These are phyloP conservation scores for Dendrobium huoshanense DNA, from an alignment of 106 monocot species.

Conservation along the genomic window DNA sequence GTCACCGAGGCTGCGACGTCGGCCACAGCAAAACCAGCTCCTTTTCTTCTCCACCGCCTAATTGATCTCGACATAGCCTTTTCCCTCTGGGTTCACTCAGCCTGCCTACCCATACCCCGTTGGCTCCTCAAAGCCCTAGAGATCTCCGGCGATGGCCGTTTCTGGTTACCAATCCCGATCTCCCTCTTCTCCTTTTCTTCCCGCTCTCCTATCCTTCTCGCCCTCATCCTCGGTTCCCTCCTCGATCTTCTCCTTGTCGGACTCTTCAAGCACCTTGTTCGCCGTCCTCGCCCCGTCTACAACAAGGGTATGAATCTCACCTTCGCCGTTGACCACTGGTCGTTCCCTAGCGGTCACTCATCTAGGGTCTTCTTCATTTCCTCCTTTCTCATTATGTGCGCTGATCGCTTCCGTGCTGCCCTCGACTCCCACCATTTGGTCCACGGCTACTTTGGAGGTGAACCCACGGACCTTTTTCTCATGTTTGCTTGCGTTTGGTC, in stretches of 20 bases:
- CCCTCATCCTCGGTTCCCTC: conserved; percentile 51
- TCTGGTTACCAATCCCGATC: conserved; percentile 75
- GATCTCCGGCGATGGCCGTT: conserved; percentile 85
- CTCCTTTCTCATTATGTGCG: conserved; percentile 35
- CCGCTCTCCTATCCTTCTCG: conserved; percentile 15
- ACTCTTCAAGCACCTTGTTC: conserved; percentile 66
- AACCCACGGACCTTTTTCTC: conserved; percentile 11
- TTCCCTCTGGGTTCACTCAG: conserved; percentile 56
- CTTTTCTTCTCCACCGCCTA: conserved; percentile 22
- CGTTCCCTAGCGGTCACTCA: conserved; percentile 98
- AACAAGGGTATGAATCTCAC: conserved; percentile 65
- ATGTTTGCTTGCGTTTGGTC: conserved; percentile 44
- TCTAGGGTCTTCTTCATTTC: conserved; percentile 83
- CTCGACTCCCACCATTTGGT: background rate
- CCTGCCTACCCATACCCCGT: conserved; percentile 49
- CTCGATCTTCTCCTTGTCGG: conserved; percentile 82
- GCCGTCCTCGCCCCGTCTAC: conserved; percentile 83
- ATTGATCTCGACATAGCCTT: conserved; percentile 39
- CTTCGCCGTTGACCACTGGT: conserved; percentile 83
- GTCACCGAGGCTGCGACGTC: conserved; percentile 1
- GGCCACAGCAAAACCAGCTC: background rate
- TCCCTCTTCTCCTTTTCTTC: conserved; percentile 46
- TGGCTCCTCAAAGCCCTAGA: conserved; percentile 69
- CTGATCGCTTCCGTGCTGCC: conserved; percentile 11
- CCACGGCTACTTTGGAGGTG: conserved; percentile 8